These are phyloP conservation scores for Penicillium corylophilum DNA, from an alignment of 2,329 filamentous ascomycete species.

Conservation along the genomic window DNA sequence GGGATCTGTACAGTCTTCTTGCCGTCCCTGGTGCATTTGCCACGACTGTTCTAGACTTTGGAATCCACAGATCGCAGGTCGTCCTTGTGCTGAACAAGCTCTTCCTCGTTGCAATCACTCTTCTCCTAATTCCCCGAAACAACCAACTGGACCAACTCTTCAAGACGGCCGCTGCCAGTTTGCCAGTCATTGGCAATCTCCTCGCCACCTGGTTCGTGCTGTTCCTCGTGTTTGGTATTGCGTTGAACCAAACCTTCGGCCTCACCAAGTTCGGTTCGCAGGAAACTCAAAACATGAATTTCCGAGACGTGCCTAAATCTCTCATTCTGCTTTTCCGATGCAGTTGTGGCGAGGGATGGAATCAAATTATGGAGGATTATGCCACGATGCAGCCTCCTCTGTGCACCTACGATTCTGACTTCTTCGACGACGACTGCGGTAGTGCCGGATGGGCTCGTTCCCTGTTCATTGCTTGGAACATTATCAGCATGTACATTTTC, in stretches of 20 bases:
- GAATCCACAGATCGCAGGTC: slow-evolving; percentile 49
- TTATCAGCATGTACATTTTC: slow-evolving; percentile 99
- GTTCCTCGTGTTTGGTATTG: slow-evolving; percentile 94
- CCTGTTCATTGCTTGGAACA: slow-evolving; percentile 96
- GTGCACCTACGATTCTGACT: slow-evolving; percentile 70
- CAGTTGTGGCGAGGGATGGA: slow-evolving; percentile 96
- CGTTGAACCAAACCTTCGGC: slow-evolving; percentile 92
- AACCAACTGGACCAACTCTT: slow-evolving; percentile 97
- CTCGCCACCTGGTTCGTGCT: slow-evolving; percentile 96
- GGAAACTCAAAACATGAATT: slow-evolving; percentile 79
- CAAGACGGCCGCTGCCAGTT: slow-evolving; percentile 93
- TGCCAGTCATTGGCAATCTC: slow-evolving; percentile 85
- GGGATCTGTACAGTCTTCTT: slow-evolving; percentile 87
- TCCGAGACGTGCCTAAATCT: slow-evolving; percentile 89
- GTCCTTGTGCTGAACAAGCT: slow-evolving; percentile 88
- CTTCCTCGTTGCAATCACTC: slow-evolving; percentile 84
- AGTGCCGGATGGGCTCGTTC: slow-evolving; percentile 83
- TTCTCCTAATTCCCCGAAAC: slow-evolving; percentile 91
- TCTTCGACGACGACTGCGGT: slow-evolving; percentile 89
- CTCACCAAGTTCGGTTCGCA: slow-evolving; percentile 79
- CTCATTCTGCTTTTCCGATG: slow-evolving; percentile 90
- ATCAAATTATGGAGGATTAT: slow-evolving; percentile 93
- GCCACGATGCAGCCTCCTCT: slow-evolving; percentile 75
- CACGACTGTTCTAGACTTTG: slow-evolving; percentile 74
- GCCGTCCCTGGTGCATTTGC: slow-evolving; percentile 76